Conservation (phyloP, 1,139 yeast genomes). For the Eremothecium sinecaudum region DNA sequence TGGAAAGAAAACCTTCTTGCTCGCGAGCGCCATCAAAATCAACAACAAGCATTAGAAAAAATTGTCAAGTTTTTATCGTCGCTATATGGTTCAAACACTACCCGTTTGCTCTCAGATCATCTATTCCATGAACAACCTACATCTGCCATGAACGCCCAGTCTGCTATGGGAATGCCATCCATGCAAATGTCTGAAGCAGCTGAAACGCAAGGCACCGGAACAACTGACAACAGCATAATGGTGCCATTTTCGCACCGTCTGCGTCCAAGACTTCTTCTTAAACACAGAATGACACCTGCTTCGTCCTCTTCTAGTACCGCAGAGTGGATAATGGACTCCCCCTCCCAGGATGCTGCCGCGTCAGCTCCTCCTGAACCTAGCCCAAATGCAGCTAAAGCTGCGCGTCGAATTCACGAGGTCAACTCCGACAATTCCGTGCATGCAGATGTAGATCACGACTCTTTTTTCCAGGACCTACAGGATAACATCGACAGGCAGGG, state of each 20-base stretch:
- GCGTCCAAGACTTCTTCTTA: slow-evolving; percentile 20
- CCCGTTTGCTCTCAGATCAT: slow-evolving; percentile 8
- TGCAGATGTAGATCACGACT: slow-evolving; percentile 9
- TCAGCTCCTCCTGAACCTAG: slow-evolving; percentile 3
- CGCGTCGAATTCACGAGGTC: slow-evolving; percentile 12
- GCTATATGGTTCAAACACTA: slow-evolving; percentile 10
- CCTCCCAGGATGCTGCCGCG: slow-evolving; percentile 8
- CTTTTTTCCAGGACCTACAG: slow-evolving; percentile 20
- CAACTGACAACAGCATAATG: background rate
- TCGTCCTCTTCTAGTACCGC: slow-evolving; percentile 10
- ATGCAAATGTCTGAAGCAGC: slow-evolving; percentile 3
- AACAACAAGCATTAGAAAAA: slow-evolving; percentile 79
- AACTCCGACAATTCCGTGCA: slow-evolving; percentile 10
- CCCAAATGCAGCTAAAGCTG: background rate
- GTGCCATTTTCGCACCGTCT: slow-evolving; percentile 1
- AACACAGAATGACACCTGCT: slow-evolving; percentile 18
- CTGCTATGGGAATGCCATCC: slow-evolving; percentile 4
- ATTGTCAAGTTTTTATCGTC: slow-evolving; percentile 81
- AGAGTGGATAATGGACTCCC: slow-evolving; percentile 3
- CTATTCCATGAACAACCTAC: slow-evolving; percentile 10
- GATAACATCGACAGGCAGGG: slow-evolving; percentile 28
- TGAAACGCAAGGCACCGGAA: background rate
- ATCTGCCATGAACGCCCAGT: slow-evolving; percentile 1
- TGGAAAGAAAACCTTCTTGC: slow-evolving; percentile 86
- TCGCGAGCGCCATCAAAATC: slow-evolving; percentile 76